Evolutionary conservation across 352 stramenopile genomes (phyloP).

Genomic region (Pilasporangium apinafurcum): DNA sequence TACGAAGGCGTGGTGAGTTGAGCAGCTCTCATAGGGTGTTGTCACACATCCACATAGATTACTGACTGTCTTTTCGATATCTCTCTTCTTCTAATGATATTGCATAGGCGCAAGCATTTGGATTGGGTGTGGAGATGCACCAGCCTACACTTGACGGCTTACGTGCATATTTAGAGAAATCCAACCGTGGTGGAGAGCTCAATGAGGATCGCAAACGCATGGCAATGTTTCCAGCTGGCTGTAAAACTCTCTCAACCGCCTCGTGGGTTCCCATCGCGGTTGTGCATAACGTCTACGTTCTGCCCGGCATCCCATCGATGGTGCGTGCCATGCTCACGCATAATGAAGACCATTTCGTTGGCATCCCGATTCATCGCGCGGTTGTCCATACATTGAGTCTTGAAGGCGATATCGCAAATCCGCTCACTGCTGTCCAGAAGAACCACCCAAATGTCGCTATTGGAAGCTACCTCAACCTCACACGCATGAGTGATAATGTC

Average conservation of each 20-base stretch:
- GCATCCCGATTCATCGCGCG: conserved; percentile 67
- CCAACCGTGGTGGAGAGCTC: conserved; percentile 25
- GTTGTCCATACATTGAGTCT: conserved; percentile 61
- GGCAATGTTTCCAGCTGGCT: conserved; percentile 56
- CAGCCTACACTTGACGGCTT: conserved; percentile 59
- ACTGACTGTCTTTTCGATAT: conserved; percentile 5
- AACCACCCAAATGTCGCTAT: conserved; percentile 62
- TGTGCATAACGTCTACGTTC: conserved; percentile 80
- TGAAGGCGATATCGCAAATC: conserved; percentile 62
- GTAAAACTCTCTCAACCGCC: conserved; percentile 40
- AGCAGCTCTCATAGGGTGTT: neutral
- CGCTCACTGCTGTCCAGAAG: conserved; percentile 62
- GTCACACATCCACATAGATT: neutral
- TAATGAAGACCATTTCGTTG: conserved; percentile 75
- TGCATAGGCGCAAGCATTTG: conserved; percentile 75
- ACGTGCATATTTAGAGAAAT: conserved; percentile 25
- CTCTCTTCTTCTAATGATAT: too few species aligned
- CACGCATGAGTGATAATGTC: too few species aligned
- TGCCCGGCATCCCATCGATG: conserved; percentile 77
- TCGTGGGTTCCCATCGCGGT: conserved; percentile 74
- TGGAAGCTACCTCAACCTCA: conserved; percentile 82
- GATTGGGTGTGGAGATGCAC: conserved; percentile 56
- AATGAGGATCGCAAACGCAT: conserved; percentile 73
- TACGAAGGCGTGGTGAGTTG: conserved; percentile 69
- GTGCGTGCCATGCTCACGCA: conserved; percentile 77